Conservation (phyloP, 106 monocot species). For the Dendrobium catenatum region DNA sequence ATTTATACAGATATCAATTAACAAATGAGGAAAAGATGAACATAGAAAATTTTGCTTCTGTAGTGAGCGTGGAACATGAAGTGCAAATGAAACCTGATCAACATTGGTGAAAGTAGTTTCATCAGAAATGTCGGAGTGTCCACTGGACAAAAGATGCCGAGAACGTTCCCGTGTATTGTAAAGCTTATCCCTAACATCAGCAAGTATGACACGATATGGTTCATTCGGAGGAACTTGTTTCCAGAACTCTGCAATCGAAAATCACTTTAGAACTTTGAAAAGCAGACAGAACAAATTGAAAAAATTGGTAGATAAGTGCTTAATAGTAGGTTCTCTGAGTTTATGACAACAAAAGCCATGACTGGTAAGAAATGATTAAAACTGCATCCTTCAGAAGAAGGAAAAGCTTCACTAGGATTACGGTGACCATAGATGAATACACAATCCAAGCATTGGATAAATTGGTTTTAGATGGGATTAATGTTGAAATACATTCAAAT, state of each 20-base stretch:
- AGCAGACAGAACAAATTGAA: neutral
- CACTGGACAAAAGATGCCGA: slow-evolving; percentile 46
- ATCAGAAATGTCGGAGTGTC: slow-evolving; percentile 48
- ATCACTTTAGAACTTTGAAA: neutral
- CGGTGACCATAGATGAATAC: neutral
- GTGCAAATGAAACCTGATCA: slow-evolving; percentile 24
- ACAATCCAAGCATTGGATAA: neutral
- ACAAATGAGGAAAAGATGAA: neutral
- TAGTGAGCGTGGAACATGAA: neutral
- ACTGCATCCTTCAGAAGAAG: neutral
- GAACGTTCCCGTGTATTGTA: slow-evolving; percentile 65
- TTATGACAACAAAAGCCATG: neutral
- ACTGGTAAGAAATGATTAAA: neutral
- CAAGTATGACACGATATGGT: slow-evolving; percentile 80
- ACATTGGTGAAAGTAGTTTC: slow-evolving; percentile 37
- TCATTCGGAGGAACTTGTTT: slow-evolving; percentile 65
- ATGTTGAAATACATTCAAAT: neutral
- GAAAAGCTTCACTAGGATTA: neutral
- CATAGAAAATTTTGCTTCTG: neutral
- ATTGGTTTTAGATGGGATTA: neutral
- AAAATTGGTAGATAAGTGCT: neutral
- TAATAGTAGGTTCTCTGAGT: neutral
- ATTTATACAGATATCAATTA: neutral
- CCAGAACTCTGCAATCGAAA: slow-evolving; percentile 54
- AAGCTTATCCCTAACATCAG: slow-evolving; percentile 58